Base-by-base conservation (phyloP, 1,284 basidiomycete genomes). In the Waitea zeae region DNA sequence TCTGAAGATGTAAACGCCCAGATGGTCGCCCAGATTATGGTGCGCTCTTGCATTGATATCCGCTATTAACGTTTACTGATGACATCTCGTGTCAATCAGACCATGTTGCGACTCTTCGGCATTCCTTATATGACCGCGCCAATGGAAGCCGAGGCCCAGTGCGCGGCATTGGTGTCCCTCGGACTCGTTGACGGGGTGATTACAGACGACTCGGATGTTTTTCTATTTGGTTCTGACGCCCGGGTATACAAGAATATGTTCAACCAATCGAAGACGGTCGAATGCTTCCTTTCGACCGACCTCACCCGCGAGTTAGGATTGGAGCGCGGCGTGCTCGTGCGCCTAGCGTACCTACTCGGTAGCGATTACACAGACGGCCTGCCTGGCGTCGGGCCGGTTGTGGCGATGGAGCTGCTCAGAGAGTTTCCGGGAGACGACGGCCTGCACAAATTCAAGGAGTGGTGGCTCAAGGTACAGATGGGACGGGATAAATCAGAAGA, bases 211-310 rank as follows among this genome's bases (percentile, higher is more conserved):
- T 95, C 89, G 12, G 95, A 99, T 49, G 90, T 98, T 22, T 99
- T 99, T 55, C 74, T 98, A 31, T 99, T 99, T 45, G 93, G 95
- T 20, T n/a, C n/a, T n/a, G 93, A 86, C 12, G 62, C 70, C 39
- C 76, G 88, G 18, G 87, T 98, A 30, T 96, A 84, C 67, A 95
- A 95, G 57, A 96, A 99, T 54, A 95, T 99, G 82, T 99, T 99
- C 63, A 97, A 97, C 55, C 89, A 97, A 57, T 84, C 86, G 39
- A 97, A 96, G 64, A 95, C 88, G 6, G 93, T 97, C 38, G 93
- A 98, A 54, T 92, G 89, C 49, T 98, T 95, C 59, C 59, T 95
- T 22, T 60, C 78, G 4, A 58, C 72, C 1, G 95, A 99, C 51
- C 67, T 98, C 36, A 67, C 73, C 34, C 71, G 90, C 29, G 95